Evolutionary conservation across 345 rosid species (phyloP).

Genomic region (Pistacia vera): DNA sequence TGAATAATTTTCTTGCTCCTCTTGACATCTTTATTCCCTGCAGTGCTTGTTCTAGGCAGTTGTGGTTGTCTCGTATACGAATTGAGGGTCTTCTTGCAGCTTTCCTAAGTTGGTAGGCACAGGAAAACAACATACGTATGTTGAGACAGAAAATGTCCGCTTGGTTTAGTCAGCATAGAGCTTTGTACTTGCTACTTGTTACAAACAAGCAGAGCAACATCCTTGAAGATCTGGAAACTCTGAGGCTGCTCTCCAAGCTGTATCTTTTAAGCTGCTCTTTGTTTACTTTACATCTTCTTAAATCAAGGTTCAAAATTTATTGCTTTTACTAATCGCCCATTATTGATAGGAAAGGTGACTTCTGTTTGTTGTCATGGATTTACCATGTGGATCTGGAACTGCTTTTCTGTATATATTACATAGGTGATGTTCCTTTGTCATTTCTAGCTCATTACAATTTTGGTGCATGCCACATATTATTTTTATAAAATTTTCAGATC

Average conservation of each 20-base stretch:
- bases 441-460: background rate
- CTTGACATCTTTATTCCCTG: conserved; percentile 26
- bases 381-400: background rate
- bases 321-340: background rate
- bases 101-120: conserved; percentile 96
- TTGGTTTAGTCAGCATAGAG: conserved; percentile 99
- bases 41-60: conserved; percentile 97
- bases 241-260: conserved; percentile 95
- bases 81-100: conserved; percentile 99
- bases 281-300: conserved; percentile 13
- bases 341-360: conserved; percentile 8
- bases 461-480: background rate
- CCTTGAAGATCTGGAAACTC: conserved; percentile 93
- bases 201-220: conserved; percentile 98
- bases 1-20: background rate
- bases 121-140: conserved; percentile 96
- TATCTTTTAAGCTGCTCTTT: conserved; percentile 6
- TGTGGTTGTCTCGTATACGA: conserved; percentile 92
- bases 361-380: background rate
- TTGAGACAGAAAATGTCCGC: conserved; percentile 97
- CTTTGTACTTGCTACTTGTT: conserved; percentile 83
- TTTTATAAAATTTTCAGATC: background rate
- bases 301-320: background rate
- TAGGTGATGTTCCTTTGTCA: background rate
- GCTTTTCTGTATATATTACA: background rate